Evolutionary conservation across 345 rosid species (phyloP), one percentile per base, ranked within the genome.

Genomic region (Aegle marmelos): DNA sequence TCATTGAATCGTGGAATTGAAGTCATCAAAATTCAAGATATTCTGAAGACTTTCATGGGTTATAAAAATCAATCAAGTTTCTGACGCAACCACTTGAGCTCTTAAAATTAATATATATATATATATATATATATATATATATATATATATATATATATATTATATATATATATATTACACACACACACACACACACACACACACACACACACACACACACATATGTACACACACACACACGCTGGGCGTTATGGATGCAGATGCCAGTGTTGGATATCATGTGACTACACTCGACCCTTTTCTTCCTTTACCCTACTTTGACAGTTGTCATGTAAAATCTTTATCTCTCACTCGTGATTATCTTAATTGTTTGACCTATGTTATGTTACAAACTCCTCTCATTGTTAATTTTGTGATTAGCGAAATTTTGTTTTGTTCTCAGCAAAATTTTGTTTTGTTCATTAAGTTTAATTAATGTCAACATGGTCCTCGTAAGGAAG

Each of bases 221-320:
- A n/a, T n/a, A n/a, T n/a, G n/a, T n/a, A n/a, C n/a, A n/a, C n/a
- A 45, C 1, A 45, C 5, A 33, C 22, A 64, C 7, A 27, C 66
- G 5, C 6, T 34, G 27, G 9, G 48, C 78, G 74, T 76, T 76
- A 84, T 79, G 81, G 75, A 53, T 81, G 65, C 81, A 80, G 86
- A 84, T 82, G 77, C 82, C 31, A 83, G 68, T 85, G 81, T 83
- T 87, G 83, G 79, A 78, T 58, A 83, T 85, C 85, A 80, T 82
- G 86, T 83, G 86, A 85, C 68, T 70, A n/a, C 31, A 22, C 64
- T 53, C 45, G 37, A 68, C 8, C 36, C 73, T 57, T 72, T 77
- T 69, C 33, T 69, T 45, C 39, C 39, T 34, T 82, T 54, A 24
- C 73, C 73, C 41, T 78, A 27, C 71, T 76, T 81, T 65, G 82